Conservation (phyloP, 179 eudicot species). For the Dionaea muscipula region DNA sequence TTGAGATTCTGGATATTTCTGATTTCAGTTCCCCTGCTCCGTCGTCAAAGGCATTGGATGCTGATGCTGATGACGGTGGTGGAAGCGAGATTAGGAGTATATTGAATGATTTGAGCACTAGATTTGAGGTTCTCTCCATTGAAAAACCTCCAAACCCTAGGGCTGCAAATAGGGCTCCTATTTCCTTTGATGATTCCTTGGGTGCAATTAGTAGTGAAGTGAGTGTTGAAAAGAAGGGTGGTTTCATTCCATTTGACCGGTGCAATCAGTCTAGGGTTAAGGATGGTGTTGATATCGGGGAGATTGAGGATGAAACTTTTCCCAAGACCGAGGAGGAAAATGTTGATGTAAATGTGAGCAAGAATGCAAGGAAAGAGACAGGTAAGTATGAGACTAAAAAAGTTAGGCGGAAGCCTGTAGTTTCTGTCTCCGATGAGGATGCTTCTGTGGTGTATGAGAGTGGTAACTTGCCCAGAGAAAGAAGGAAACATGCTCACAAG, state of each 20-base stretch:
- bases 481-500: constrained; percentile 12
- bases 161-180: constrained; percentile 18
- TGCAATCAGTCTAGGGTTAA: constrained; percentile 12
- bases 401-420: constrained; percentile 12
- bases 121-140: constrained; percentile 62
- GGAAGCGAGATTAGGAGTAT: constrained; percentile 71
- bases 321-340: no score
- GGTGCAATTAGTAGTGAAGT: constrained; percentile 14
- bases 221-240: constrained; percentile 18
- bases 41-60: constrained; percentile 13
- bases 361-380: constrained; percentile 7
- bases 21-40: constrained; percentile 55
- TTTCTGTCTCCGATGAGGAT: constrained; percentile 27
- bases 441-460: constrained; percentile 40
- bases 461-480: constrained; percentile 19
- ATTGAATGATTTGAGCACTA: constrained; percentile 56
- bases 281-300: constrained; percentile 11
- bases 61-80: constrained; percentile 21
- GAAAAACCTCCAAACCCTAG: constrained; percentile 46
- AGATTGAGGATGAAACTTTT: constrained; percentile 12
- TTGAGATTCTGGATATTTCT: constrained; percentile 23
- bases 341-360: constrained; percentile 10
- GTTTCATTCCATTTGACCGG: constrained; percentile 10
- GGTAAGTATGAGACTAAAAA: constrained; percentile 12
- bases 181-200: constrained; percentile 19